Evolutionary conservation across 257 asterid species (phyloP), one percentile per base, ranked within the genome.

Genomic region (Gentiana dahurica): DNA sequence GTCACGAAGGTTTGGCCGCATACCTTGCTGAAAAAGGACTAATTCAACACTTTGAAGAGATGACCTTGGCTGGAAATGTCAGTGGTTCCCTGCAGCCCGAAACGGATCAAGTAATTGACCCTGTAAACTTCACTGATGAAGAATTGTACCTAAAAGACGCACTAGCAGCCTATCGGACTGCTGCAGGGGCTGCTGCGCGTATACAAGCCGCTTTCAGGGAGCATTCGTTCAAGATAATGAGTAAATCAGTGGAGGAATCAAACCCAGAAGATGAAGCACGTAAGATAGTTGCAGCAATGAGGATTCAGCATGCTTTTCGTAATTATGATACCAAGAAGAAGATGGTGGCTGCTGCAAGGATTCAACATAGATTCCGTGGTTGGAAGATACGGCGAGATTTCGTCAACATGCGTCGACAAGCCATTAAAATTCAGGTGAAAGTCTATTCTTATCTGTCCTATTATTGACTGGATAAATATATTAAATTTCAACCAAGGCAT

Each of bases 131-230:
- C 76, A 75, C 65, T 0, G 94, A 83, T 62, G 99, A 88, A 12
- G 95, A 92, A 71, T 39, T 63, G 64, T 68, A 63, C 66, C 76
- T 92, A 65, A 92, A 83, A 70, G 99, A 92, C 66, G 72, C 93
- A 54, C 81, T 92, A 51, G 71, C 95, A 43, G 99, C 99, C 66
- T 88, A 88, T 70, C 74, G 95, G 24, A 92, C 95, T 12, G 99
- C 97, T 53, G 97, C 99, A 43, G 97, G 83, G 78, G 99, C 97
- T 39, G 99, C 99, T 53, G 86, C 99, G 35, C 97, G 94, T 39
- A 92, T 92, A 64, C 97, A 88, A 59, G 61, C 94, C 56, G 97
- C 99, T 61, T 92, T 85, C 79, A 83, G 95, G 68, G 97, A 88
- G 66, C 95, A 67, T 43, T 73, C 97, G 6, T 55, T 81, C 72